phyloP scores from a whole-genome alignment of 75 land plant genomes.

The Cryptomeria japonica region DNA sequence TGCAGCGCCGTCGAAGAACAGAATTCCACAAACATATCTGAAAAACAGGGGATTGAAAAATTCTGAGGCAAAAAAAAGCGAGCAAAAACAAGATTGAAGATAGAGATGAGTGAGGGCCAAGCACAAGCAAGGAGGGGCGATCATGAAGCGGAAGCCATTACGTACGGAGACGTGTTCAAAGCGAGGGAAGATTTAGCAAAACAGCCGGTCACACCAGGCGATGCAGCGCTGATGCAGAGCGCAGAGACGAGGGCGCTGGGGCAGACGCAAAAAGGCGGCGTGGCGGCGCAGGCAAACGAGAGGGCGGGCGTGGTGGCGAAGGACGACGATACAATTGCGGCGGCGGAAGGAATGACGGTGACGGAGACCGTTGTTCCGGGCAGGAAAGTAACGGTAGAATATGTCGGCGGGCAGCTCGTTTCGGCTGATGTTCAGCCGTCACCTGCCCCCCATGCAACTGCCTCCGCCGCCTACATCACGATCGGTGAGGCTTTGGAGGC shows the following conservation, averaged over 20 bases:
- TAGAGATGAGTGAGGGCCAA: conserved; percentile 29
- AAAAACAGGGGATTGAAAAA: no score
- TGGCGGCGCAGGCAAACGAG: conserved; percentile 66
- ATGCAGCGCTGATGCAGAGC: conserved; percentile 83
- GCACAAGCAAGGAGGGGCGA: conserved; percentile 13
- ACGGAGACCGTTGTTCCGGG: conserved; percentile 55
- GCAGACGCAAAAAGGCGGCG: conserved; percentile 59
- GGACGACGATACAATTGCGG: conserved; percentile 32
- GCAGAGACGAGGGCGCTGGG: conserved; percentile 60
- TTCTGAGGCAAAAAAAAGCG: no score
- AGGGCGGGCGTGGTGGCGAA: conserved; percentile 35
- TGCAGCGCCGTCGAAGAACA: no score
- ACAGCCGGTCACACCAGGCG: conserved; percentile 51
- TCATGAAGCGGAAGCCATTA: conserved; percentile 31
- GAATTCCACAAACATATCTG: no score
- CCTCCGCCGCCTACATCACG: conserved; percentile 29
- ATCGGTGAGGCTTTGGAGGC: conserved; percentile 91
- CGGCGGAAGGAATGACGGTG: conserved; percentile 56
- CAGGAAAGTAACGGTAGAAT: not conserved
- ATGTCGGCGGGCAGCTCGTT: conserved; percentile 45
- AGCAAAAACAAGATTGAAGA: no score
- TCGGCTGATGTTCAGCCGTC: conserved; percentile 24
- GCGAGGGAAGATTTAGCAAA: conserved; percentile 44
- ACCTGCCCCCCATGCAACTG: conserved; percentile 9
- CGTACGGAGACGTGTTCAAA: conserved; percentile 71